A percentile compares a stretch with the other conserved stretches of the same genome.
phyloP scores from a whole-genome alignment of 768 basidiomycete genomes.

The Phlebiopsis flavidoalba region DNA sequence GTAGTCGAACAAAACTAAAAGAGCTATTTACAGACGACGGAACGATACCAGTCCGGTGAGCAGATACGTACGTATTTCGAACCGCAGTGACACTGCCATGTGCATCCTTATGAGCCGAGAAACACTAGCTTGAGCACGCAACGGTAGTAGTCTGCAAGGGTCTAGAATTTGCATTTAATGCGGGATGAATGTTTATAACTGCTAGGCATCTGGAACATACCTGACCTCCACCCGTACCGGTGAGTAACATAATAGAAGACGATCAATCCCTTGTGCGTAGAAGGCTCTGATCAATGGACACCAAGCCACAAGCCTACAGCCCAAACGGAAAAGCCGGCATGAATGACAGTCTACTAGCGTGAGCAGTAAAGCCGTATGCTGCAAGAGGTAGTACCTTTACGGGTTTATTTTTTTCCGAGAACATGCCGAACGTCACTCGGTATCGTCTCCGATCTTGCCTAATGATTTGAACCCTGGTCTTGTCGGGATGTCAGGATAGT shows the following conservation, averaged over 20 bases:
- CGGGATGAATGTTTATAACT: slow-evolving; percentile 28
- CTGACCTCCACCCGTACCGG: slow-evolving; percentile 23
- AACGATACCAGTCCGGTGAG: not conserved
- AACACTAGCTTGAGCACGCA: slow-evolving; percentile 70
- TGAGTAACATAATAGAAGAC: slow-evolving; percentile 36
- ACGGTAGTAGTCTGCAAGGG: slow-evolving; percentile 62
- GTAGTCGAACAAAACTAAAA: slow-evolving; percentile 56
- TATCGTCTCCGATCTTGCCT: slow-evolving; percentile 65
- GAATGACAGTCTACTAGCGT: slow-evolving; percentile 43
- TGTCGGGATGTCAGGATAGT: too few species aligned
- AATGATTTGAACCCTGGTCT: slow-evolving; percentile 49
- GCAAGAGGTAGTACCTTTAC: slow-evolving; percentile 2
- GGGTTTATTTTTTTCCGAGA: too few species aligned
- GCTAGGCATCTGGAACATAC: slow-evolving; percentile 7
- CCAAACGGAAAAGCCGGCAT: slow-evolving; percentile 63
- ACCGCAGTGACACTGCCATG: slow-evolving; percentile 76
- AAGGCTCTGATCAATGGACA: slow-evolving; percentile 57
- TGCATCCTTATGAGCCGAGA: slow-evolving; percentile 58
- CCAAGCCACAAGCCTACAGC: slow-evolving; percentile 62
- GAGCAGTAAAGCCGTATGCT: not conserved
- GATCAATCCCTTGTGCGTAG: slow-evolving; percentile 43
- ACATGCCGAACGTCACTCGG: too few species aligned
- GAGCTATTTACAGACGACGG: not conserved
- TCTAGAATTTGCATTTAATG: slow-evolving; percentile 30
- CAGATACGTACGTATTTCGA: slow-evolving; percentile 40